A percentile compares a stretch with the other conserved stretches of the same genome.
Evolutionary conservation across 768 basidiomycete genomes (phyloP).

Genomic region (Hericium alpestre): DNA sequence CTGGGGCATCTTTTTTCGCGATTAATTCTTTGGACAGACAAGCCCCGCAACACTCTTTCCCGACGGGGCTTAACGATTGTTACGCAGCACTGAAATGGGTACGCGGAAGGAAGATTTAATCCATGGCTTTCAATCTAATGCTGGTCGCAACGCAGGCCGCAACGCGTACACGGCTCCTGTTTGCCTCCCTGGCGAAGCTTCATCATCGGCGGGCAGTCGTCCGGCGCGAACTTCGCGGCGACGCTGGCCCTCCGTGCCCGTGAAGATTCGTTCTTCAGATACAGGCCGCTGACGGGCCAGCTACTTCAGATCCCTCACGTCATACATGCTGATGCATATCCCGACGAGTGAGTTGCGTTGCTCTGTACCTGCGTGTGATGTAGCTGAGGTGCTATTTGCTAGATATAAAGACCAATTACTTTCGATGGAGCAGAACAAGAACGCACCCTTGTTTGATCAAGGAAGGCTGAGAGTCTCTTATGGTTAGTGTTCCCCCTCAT

Average conservation of each 20-base stretch:
- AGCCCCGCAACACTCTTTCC: conserved; percentile 14
- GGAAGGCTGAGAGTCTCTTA: neutral
- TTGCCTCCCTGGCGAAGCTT: conserved; percentile 13
- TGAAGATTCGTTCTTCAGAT: conserved; percentile 15
- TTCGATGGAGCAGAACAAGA: conserved; percentile 3
- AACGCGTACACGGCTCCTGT: conserved; percentile 4
- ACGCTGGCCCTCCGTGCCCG: conserved; percentile 14
- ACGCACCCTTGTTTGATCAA: neutral
- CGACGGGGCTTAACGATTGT: conserved; percentile 14
- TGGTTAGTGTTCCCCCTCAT: neutral
- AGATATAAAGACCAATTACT: conserved; percentile 2
- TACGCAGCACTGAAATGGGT: conserved; percentile 18
- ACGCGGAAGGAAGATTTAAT: neutral
- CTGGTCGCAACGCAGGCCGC: conserved; percentile 1
- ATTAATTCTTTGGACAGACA: neutral
- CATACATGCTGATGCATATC: conserved; percentile 13
- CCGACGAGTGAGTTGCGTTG: conserved; percentile 14
- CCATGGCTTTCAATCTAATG: too few relatives aligned
- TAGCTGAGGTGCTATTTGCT: too few relatives aligned
- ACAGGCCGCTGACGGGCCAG: conserved; percentile 16
- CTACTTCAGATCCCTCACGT: conserved; percentile 14
- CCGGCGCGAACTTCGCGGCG: conserved; percentile 16
- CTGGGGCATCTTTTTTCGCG: neutral
- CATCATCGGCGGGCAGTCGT: conserved; percentile 17
- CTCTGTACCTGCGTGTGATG: neutral